A percentile compares a stretch with the other conserved stretches of the same genome.
Conservation (phyloP, 805 yeast species). For the Lachancea mirantina region DNA sequence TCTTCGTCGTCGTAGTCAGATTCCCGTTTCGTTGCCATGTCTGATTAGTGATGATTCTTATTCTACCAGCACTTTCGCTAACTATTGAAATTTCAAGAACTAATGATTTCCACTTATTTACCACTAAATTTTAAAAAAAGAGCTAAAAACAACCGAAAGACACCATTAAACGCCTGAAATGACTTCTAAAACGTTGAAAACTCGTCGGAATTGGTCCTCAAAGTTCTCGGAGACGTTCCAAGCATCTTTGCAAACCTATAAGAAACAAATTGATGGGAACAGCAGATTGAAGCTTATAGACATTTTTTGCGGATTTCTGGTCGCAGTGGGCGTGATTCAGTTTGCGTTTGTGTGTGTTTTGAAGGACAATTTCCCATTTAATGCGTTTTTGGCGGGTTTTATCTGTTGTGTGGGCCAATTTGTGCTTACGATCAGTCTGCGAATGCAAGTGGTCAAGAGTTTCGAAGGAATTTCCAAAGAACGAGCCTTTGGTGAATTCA, state of each 20-base stretch:
- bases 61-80: too few relatives aligned
- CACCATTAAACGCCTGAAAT: slow-evolving; percentile 1
- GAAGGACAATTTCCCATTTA: slow-evolving; percentile 87
- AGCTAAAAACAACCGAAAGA: slow-evolving; percentile 2
- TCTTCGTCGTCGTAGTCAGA: slow-evolving; percentile 24
- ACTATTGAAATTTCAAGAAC: too few relatives aligned
- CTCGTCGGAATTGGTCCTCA: slow-evolving; percentile 4
- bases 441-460: slow-evolving; percentile 57
- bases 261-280: slow-evolving; percentile 28
- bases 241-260: slow-evolving; percentile 19
- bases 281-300: slow-evolving; percentile 63
- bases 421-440: slow-evolving; percentile 73
- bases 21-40: not conserved
- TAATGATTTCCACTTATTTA: too few relatives aligned
- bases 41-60: not conserved
- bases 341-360: slow-evolving; percentile 67
- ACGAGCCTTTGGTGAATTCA: slow-evolving; percentile 80
- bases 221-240: slow-evolving; percentile 24
- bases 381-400: slow-evolving; percentile 93
- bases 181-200: slow-evolving; percentile 4
- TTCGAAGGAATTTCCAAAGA: slow-evolving; percentile 42
- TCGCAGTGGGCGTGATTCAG: slow-evolving; percentile 68
- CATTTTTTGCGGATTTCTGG: slow-evolving; percentile 64
- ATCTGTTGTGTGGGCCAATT: slow-evolving; percentile 91
- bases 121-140: too few relatives aligned